Base-by-base conservation (phyloP, 2,329 filamentous ascomycete genomes). In the Sarocladiaceae sp. region DNA sequence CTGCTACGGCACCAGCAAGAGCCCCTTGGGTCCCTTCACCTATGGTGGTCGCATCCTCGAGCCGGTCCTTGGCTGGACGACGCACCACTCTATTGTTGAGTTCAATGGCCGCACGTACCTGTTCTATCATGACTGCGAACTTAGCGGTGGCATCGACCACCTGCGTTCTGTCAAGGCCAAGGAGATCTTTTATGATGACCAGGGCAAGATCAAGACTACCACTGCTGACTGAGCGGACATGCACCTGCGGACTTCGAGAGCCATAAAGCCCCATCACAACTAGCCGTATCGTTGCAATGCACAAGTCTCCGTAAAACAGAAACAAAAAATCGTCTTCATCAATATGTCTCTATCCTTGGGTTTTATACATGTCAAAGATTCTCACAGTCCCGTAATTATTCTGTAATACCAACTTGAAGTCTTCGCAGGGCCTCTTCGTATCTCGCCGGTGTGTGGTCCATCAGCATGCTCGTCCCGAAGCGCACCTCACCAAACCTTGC, bases 21-120 rank as follows among this genome's bases (percentile, higher is more conserved):
- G 64, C 46, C 85, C 85, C 1, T 63, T 78, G 10, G 85, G 85
- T 0, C 85, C 85, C 0, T 89, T 89, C 54, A 84, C 78, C 1
- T 89, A 88, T 50, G 73, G 70, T 0, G 85, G 85, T 0, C 67
- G 78, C 37, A 83, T 90, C 45, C 60, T 90, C 40, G 83, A 88
- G 68, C 85, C 85, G 0, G 85, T 90, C 4, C 61, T 85, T 20
- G 85, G 85, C 1, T 90, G 85, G 85, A 89, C 85, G 33, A 90
- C 85, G 45, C 85, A 89, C 64, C 85, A 89, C 60, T 85, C 80
- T 3, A 83, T 90, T 52, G 82, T 83, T 9, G 83, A 88, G 68
- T 87, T 85, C 56, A 60, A 78, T 62, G 82, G 75, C 3, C 76
- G 73, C 51, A 88, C 84, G 78, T 89, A 78, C 62, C 59, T 90